Evolutionary conservation across 2,329 filamentous ascomycete species (phyloP).

Genomic region (Dothideomycetes sp.): DNA sequence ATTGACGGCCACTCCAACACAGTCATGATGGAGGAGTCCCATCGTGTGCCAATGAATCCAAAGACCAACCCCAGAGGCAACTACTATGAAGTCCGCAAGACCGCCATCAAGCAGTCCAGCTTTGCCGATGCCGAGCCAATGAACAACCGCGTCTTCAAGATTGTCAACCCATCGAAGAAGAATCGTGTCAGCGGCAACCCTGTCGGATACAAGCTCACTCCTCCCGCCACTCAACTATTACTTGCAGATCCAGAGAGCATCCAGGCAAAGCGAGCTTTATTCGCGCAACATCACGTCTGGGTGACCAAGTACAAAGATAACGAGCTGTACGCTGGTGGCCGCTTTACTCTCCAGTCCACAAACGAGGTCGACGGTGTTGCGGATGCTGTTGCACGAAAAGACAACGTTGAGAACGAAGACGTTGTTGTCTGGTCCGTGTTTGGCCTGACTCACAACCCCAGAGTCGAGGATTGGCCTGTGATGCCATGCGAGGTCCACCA

Average conservation of each 20-base stretch:
- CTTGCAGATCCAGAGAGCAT: slow-evolving; percentile 35
- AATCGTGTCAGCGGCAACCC: slow-evolving; percentile 34
- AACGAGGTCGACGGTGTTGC: slow-evolving; percentile 32
- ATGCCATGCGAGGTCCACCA: slow-evolving; percentile 39
- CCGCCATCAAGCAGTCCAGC: slow-evolving; percentile 12
- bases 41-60: slow-evolving; percentile 32
- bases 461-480: slow-evolving; percentile 42
- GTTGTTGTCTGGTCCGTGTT: slow-evolving; percentile 41
- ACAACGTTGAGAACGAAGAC: slow-evolving; percentile 33
- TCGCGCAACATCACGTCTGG: slow-evolving; percentile 42
- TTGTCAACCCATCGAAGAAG: slow-evolving; percentile 35
- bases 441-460: slow-evolving; percentile 40
- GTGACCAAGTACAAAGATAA: slow-evolving; percentile 42
- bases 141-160: slow-evolving; percentile 46
- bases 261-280: slow-evolving; percentile 35
- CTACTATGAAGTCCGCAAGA: slow-evolving; percentile 43
- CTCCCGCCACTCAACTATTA: slow-evolving; percentile 38
- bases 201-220: slow-evolving; percentile 38
- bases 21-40: slow-evolving; percentile 40
- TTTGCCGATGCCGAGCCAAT: slow-evolving; percentile 17
- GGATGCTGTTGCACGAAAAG: slow-evolving; percentile 31
- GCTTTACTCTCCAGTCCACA: slow-evolving; percentile 32
- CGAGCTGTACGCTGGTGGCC: slow-evolving; percentile 39
- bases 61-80: slow-evolving; percentile 51
- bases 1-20: slow-evolving; percentile 46